Percentiles rank a stretch among this genome's conserved stretches.
Conservation (phyloP, 805 yeast species). For the Nematodospora valgi region DNA sequence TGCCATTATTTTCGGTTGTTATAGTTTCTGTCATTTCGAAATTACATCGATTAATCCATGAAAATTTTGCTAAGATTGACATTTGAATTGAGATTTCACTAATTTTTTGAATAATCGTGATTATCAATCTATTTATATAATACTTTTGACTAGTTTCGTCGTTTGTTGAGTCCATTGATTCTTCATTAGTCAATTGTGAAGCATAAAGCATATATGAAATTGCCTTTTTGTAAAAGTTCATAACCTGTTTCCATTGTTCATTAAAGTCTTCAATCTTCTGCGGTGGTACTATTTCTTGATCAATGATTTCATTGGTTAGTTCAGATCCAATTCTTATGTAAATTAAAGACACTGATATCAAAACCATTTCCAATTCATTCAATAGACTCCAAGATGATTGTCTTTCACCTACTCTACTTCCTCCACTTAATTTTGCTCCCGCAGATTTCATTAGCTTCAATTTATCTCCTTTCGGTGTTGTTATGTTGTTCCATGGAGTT, state of each 20-base stretch:
- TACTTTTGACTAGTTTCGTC: neutral
- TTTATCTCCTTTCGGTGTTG: neutral
- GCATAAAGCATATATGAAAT: slow-evolving; percentile 27
- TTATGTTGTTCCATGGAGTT: too few species aligned
- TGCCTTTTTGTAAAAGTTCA: slow-evolving; percentile 28
- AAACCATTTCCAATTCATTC: slow-evolving; percentile 26
- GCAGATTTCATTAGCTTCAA: neutral
- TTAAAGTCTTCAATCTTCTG: slow-evolving; percentile 15
- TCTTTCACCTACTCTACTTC: too few species aligned
- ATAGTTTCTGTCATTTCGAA: slow-evolving; percentile 18
- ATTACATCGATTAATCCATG: slow-evolving; percentile 32
- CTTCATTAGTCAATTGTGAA: slow-evolving; percentile 6
- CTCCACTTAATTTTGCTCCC: neutral
- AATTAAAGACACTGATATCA: slow-evolving; percentile 23
- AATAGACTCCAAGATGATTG: slow-evolving; percentile 35
- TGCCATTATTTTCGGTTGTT: slow-evolving; percentile 29
- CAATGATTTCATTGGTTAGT: slow-evolving; percentile 32
- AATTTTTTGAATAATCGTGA: slow-evolving; percentile 20
- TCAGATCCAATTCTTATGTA: slow-evolving; percentile 35
- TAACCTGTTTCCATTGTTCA: slow-evolving; percentile 37
- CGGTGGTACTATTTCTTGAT: slow-evolving; percentile 16
- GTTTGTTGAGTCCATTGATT: neutral
- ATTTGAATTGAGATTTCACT: slow-evolving; percentile 33
- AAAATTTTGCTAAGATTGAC: slow-evolving; percentile 36
- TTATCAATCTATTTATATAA: slow-evolving; percentile 5